Conservation (phyloP, 2,329 filamentous ascomycete species). For the Tetracladium maxilliforme region DNA sequence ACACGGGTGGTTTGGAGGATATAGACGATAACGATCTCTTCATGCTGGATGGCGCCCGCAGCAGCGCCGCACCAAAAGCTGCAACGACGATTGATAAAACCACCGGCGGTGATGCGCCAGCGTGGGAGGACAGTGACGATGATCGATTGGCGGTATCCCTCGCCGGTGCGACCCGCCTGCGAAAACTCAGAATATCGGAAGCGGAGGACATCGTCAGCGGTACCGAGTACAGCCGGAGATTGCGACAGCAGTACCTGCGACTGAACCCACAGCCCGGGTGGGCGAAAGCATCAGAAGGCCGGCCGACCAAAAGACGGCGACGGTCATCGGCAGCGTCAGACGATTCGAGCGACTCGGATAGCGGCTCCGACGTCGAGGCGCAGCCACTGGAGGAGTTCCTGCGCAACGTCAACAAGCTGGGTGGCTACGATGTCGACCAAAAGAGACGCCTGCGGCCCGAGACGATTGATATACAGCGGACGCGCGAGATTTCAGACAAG, state of each 20-base stretch:
- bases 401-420: constrained; percentile 57
- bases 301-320: constrained; percentile 32
- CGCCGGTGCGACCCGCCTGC: constrained; percentile 56
- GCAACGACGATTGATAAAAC: constrained; percentile 11
- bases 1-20: constrained; percentile 42
- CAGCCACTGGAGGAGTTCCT: constrained; percentile 71
- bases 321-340: constrained; percentile 31
- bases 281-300: constrained; percentile 35
- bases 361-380: constrained; percentile 44
- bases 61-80: no score
- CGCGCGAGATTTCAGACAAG: constrained; percentile 68
- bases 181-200: constrained; percentile 71
- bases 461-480: constrained; percentile 77
- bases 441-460: constrained; percentile 71
- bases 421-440: constrained; percentile 27
- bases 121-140: constrained; percentile 94
- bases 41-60: constrained; percentile 21
- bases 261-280: constrained; percentile 46
- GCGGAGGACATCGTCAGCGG: constrained; percentile 78
- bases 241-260: constrained; percentile 62
- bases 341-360: constrained; percentile 20
- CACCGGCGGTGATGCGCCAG: constrained; percentile 33
- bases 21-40: constrained; percentile 56
- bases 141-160: constrained; percentile 76
- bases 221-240: constrained; percentile 65